Evolutionary conservation across 169 alveolate species (phyloP).

Genomic region (Eimeria sp.): DNA sequence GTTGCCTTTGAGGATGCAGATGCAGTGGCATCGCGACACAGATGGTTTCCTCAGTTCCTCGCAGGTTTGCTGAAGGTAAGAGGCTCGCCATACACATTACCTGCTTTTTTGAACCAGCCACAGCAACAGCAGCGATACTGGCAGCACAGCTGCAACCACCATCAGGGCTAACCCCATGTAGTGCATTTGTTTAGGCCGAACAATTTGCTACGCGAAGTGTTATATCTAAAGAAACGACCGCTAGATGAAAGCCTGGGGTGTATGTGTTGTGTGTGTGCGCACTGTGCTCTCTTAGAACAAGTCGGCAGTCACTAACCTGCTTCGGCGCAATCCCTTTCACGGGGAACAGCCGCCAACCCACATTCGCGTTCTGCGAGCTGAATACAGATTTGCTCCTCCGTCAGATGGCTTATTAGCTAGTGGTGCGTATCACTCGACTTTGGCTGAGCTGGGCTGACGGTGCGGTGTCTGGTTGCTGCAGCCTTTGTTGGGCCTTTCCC

Average conservation of each 20-base stretch:
- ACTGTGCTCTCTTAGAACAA: slow-evolving; percentile 38
- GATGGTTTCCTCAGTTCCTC: slow-evolving; percentile 47
- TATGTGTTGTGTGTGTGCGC: too few species aligned
- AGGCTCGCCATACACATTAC: neutral
- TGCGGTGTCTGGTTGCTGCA: neutral
- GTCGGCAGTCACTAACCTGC: slow-evolving; percentile 27
- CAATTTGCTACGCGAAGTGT: neutral
- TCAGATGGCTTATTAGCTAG: neutral
- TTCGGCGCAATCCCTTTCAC: slow-evolving; percentile 66
- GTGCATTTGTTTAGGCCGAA: too few species aligned
- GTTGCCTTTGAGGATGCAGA: slow-evolving; percentile 33
- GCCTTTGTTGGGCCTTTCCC: neutral
- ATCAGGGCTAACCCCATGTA: neutral
- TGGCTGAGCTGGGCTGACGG: neutral
- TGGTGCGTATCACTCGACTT: neutral
- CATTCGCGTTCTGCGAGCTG: slow-evolving; percentile 40
- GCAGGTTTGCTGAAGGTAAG: slow-evolving; percentile 21
- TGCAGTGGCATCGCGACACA: neutral
- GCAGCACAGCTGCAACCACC: slow-evolving; percentile 6
- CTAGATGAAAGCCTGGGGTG: neutral
- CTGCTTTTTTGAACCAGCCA: neutral
- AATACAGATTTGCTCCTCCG: neutral
- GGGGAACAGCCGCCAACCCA: slow-evolving; percentile 63
- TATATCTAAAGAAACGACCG: neutral
- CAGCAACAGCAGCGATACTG: neutral